A percentile compares a stretch with the other conserved stretches of the same genome.
These are phyloP conservation scores for Didymella sp. DNA, from an alignment of 2,329 filamentous ascomycete genomes.

Conservation along the genomic window DNA sequence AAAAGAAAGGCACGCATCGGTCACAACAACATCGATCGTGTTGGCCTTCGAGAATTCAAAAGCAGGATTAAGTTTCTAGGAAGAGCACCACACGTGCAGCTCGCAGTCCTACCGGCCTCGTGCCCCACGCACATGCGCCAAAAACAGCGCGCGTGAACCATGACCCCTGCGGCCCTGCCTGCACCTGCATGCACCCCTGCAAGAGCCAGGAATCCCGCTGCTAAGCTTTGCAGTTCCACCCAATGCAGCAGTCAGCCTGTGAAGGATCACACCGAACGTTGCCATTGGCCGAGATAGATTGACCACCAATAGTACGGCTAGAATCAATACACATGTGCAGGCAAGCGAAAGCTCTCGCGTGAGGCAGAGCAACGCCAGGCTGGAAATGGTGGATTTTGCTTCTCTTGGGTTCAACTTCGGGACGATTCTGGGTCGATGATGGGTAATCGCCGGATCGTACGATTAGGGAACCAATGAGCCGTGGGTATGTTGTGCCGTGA, in stretches of 20 bases:
- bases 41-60: neutral
- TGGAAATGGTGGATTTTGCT: constrained; percentile 5
- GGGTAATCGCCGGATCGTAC: constrained; percentile 2
- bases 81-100: neutral
- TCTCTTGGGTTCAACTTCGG: neutral
- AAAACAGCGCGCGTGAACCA: constrained; percentile 8
- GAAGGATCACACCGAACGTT: neutral
- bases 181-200: constrained; percentile 12
- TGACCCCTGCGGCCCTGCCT: constrained; percentile 11
- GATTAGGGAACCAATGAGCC: neutral
- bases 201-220: neutral
- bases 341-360: neutral
- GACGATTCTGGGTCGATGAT: neutral
- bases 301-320: constrained; percentile 9
- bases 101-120: neutral
- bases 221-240: constrained; percentile 7
- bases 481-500: neutral
- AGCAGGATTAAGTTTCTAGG: neutral
- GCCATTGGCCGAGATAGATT: constrained; percentile 11
- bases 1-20: neutral
- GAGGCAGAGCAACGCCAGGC: constrained; percentile 5
- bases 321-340: constrained; percentile 17
- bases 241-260: constrained; percentile 6
- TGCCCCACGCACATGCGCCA: neutral
- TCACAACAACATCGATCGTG: neutral